Percentiles rank a stretch among this genome's conserved stretches.
Evolutionary conservation across 495 filamentous ascomycete genomes (phyloP).

Genomic region (Echria macrotheca): DNA sequence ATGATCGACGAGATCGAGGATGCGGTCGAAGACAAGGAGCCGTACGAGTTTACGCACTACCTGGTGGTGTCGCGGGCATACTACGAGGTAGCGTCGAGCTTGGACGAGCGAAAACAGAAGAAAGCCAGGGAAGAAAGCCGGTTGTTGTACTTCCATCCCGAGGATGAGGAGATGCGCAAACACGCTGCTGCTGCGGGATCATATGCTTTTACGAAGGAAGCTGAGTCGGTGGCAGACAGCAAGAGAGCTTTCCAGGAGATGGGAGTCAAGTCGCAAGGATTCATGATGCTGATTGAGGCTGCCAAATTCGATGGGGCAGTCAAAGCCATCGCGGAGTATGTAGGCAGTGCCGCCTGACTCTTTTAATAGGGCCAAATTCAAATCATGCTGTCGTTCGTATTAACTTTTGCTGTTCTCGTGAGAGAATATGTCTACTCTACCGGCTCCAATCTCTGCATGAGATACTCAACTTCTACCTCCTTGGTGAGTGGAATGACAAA

Average conservation of each 20-base stretch:
- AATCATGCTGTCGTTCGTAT: background rate
- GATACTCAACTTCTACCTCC: slow-evolving; percentile 93
- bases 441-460: slow-evolving; percentile 79
- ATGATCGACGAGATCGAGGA: slow-evolving; percentile 86
- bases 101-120: slow-evolving; percentile 77
- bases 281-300: slow-evolving; percentile 72
- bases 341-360: slow-evolving; percentile 42
- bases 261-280: slow-evolving; percentile 77
- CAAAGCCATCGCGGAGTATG: slow-evolving; percentile 64
- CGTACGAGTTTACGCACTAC: slow-evolving; percentile 90
- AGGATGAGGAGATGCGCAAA: slow-evolving; percentile 84
- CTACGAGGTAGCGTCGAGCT: slow-evolving; percentile 72
- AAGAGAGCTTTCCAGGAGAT: slow-evolving; percentile 92
- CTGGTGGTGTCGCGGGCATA: slow-evolving; percentile 87
- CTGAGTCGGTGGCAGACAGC: slow-evolving; percentile 75
- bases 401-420: slow-evolving; percentile 1
- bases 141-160: slow-evolving; percentile 88
- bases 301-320: slow-evolving; percentile 60
- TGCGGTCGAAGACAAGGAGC: slow-evolving; percentile 85
- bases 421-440: background rate
- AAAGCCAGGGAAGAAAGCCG: slow-evolving; percentile 56
- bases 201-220: slow-evolving; percentile 73
- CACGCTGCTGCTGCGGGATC: slow-evolving; percentile 60
- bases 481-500: slow-evolving; percentile 96
- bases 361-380: slow-evolving; percentile 2